Evolutionary conservation across 495 filamentous ascomycete genomes (phyloP).

Genomic region (Pseudomonodictys pantanalensis): DNA sequence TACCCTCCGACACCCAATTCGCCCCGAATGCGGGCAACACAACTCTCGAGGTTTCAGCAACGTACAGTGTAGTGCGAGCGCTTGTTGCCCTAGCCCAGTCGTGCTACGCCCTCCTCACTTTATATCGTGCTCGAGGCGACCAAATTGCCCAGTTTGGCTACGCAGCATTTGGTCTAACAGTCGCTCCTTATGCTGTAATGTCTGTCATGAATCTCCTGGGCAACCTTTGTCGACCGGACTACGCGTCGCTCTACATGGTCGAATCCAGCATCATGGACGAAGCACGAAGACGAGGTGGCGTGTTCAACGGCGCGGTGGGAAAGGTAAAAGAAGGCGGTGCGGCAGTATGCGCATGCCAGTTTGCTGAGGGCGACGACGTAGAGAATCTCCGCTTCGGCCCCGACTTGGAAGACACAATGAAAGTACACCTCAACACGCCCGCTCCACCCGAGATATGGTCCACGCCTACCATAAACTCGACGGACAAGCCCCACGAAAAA

Average conservation of each 20-base stretch:
- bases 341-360: neutral
- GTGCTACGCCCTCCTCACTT: slow-evolving; percentile 10
- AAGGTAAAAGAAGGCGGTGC: slow-evolving; percentile 7
- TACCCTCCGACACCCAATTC: slow-evolving; percentile 6
- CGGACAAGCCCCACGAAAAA: neutral
- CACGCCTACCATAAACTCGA: neutral
- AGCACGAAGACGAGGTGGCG: slow-evolving; percentile 8
- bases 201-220: slow-evolving; percentile 24
- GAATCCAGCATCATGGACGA: slow-evolving; percentile 24
- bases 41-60: neutral
- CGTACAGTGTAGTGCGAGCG: slow-evolving; percentile 15
- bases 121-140: slow-evolving; percentile 24
- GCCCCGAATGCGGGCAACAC: neutral
- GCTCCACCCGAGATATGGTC: neutral
- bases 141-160: slow-evolving; percentile 24
- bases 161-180: slow-evolving; percentile 30
- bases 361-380: neutral
- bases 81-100: slow-evolving; percentile 21
- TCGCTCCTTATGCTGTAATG: slow-evolving; percentile 29
- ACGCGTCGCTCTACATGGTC: slow-evolving; percentile 21
- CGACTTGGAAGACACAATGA: neutral
- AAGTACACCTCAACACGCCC: neutral
- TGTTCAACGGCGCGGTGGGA: slow-evolving; percentile 19
- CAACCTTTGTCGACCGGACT: slow-evolving; percentile 21
- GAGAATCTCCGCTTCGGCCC: neutral